A percentile compares a stretch with the other conserved stretches of the same genome.
These are phyloP conservation scores for Globisporangium rhizosaccharum DNA, from an alignment of 352 stramenopile species.

Conservation along the genomic window DNA sequence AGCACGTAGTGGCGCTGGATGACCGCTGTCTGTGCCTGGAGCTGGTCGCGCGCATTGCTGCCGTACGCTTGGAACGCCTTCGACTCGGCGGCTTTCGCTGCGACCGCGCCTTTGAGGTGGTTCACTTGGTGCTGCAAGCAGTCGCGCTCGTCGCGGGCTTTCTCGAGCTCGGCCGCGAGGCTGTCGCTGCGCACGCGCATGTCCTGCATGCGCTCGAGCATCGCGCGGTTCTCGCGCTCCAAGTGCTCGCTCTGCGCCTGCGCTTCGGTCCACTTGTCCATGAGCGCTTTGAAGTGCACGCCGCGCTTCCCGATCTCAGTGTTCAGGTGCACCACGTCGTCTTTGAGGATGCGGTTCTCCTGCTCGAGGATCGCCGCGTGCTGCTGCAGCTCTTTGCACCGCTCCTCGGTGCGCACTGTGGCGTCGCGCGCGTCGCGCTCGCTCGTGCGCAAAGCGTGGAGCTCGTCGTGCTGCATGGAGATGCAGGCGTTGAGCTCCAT, in stretches of 20 bases:
- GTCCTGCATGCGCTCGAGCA: slow-evolving; percentile 54
- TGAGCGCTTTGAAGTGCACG: slow-evolving; percentile 52
- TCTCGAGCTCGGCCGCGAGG: slow-evolving; percentile 33
- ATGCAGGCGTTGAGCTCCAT: slow-evolving; percentile 68
- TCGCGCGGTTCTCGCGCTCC: slow-evolving; percentile 42
- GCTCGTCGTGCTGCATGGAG: slow-evolving; percentile 75
- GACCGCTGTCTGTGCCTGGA: slow-evolving; percentile 49
- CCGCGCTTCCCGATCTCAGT: slow-evolving; percentile 52
- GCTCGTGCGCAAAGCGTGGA: slow-evolving; percentile 39
- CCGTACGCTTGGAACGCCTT: slow-evolving; percentile 71
- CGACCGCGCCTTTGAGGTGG: slow-evolving; percentile 65
- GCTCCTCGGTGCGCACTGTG: slow-evolving; percentile 36
- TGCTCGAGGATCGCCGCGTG: slow-evolving; percentile 44
- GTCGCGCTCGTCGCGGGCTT: slow-evolving; percentile 51
- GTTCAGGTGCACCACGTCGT: slow-evolving; percentile 47
- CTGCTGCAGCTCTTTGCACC: slow-evolving; percentile 35
- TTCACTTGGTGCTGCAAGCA: slow-evolving; percentile 61
- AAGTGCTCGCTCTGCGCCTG: slow-evolving; percentile 55
- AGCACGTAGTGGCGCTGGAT: slow-evolving; percentile 52
- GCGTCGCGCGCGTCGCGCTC: slow-evolving; percentile 32
- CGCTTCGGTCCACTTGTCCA: slow-evolving; percentile 70
- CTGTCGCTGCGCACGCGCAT: slow-evolving; percentile 30
- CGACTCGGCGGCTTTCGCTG: slow-evolving; percentile 61
- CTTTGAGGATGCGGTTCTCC: slow-evolving; percentile 46
- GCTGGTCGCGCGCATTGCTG: slow-evolving; percentile 42